Evolutionary conservation across 1,284 basidiomycete genomes (phyloP).

Genomic region (Rhodotorula sp.): DNA sequence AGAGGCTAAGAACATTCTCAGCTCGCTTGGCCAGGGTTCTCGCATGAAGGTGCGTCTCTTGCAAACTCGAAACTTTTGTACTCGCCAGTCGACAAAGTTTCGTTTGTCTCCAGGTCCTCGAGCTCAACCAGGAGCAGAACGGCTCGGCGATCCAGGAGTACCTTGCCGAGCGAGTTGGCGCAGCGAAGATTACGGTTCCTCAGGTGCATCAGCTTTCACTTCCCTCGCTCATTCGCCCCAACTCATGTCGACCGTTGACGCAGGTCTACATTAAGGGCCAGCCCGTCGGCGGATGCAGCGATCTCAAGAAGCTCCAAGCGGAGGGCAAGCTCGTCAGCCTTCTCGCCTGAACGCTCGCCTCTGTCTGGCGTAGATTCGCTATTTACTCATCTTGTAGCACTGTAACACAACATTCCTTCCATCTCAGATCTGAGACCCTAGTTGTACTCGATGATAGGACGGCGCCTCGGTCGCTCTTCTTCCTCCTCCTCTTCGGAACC

Average conservation of each 20-base stretch:
- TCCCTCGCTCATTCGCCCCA: not conserved
- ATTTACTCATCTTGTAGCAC: not conserved
- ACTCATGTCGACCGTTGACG: no score
- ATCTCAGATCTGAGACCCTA: not conserved
- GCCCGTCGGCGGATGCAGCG: slow-evolving; percentile 33
- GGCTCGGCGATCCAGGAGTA: slow-evolving; percentile 32
- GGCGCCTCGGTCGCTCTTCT: slow-evolving; percentile 5
- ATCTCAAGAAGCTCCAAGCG: slow-evolving; percentile 30
- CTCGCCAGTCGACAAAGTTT: not conserved
- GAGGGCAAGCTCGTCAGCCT: slow-evolving; percentile 26
- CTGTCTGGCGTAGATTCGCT: not conserved
- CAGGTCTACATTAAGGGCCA: slow-evolving; percentile 38
- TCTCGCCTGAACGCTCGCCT: slow-evolving; percentile 1
- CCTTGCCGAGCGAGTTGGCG: slow-evolving; percentile 24
- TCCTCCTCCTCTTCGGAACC: slow-evolving; percentile 8
- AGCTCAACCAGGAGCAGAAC: slow-evolving; percentile 27
- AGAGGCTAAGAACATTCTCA: slow-evolving; percentile 23
- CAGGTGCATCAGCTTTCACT: slow-evolving; percentile 17
- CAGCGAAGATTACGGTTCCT: slow-evolving; percentile 32
- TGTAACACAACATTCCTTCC: not conserved
- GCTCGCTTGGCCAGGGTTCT: not conserved
- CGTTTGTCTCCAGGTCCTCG: slow-evolving; percentile 15
- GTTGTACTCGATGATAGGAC: slow-evolving; percentile 36
- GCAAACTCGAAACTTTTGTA: not conserved
- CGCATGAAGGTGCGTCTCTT: slow-evolving; percentile 19